These are phyloP conservation scores for Yamadazyma philogaea DNA, from an alignment of 805 yeast species.

Conservation along the genomic window DNA sequence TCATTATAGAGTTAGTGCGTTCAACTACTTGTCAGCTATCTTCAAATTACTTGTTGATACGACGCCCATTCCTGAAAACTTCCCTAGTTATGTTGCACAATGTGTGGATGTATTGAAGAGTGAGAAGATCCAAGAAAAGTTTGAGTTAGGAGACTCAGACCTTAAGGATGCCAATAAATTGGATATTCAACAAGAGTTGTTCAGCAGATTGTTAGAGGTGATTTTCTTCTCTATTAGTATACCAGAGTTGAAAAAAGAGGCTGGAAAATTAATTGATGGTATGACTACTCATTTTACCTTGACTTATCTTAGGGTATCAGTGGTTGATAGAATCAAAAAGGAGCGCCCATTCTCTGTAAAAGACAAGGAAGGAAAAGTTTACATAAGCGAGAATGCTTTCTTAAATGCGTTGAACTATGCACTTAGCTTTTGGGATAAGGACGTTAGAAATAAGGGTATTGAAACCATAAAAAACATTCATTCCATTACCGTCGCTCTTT, in stretches of 20 bases:
- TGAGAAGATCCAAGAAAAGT: conserved; percentile 33
- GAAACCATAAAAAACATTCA: conserved; percentile 61
- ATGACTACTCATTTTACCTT: conserved; percentile 77
- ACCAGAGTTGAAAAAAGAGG: conserved; percentile 68
- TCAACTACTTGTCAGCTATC: conserved; percentile 62
- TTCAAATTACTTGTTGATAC: conserved; percentile 66
- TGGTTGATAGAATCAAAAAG: conserved; percentile 63
- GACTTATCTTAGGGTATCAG: conserved; percentile 70
- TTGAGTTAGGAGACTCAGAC: conserved; percentile 39
- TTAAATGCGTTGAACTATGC: conserved; percentile 77
- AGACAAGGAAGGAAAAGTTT: conserved; percentile 74
- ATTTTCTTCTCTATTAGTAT: conserved; percentile 75
- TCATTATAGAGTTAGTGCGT: conserved; percentile 77
- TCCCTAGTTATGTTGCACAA: conserved; percentile 42
- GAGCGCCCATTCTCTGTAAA: conserved; percentile 69
- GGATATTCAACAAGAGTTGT: conserved; percentile 61
- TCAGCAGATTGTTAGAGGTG: conserved; percentile 62
- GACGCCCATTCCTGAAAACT: conserved; percentile 45
- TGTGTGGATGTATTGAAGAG: conserved; percentile 46
- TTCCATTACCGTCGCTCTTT: conserved; percentile 58
- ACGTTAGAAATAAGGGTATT: conserved; percentile 70
- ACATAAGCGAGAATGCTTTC: conserved; percentile 65
- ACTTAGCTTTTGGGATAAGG: conserved; percentile 68
- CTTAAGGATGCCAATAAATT: conserved; percentile 49
- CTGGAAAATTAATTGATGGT: conserved; percentile 56